A percentile compares a stretch with the other conserved stretches of the same genome.
phyloP scores from a whole-genome alignment of 192 early-diverging fungal genomes.

The Backusella psychrophila region DNA sequence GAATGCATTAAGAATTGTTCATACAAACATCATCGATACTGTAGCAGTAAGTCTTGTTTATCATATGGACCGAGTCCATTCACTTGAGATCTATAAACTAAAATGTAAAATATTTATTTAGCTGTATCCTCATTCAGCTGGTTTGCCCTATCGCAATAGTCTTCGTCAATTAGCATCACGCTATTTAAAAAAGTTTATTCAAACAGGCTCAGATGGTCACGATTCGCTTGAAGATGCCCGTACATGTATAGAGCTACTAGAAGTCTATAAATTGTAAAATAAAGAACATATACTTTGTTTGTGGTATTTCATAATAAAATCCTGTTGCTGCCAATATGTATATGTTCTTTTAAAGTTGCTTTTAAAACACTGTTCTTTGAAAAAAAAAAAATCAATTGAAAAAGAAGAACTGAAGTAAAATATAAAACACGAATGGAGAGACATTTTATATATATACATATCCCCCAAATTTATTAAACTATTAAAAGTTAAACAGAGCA shows the following conservation, averaged over 20 bases:
- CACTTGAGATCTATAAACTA: too few relatives aligned
- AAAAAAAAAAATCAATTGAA: too few relatives aligned
- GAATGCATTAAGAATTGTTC: conserved; percentile 35
- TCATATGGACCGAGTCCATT: background rate
- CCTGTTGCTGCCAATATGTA: background rate
- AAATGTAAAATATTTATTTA: background rate
- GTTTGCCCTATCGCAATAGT: conserved; percentile 44
- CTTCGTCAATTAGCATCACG: conserved; percentile 48
- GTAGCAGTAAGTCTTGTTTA: conserved; percentile 30
- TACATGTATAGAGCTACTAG: conserved; percentile 50
- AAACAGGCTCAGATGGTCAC: conserved; percentile 53
- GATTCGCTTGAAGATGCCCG: conserved; percentile 63
- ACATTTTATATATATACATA: too few relatives aligned
- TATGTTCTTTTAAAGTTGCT: too few relatives aligned
- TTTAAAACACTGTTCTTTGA: too few relatives aligned
- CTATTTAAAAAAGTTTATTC: conserved; percentile 54
- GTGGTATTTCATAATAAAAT: background rate
- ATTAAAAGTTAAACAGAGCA: background rate
- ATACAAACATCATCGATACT: conserved; percentile 41
- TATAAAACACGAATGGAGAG: background rate
- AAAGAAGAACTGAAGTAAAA: too few relatives aligned
- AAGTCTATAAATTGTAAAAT: background rate
- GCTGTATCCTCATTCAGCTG: conserved; percentile 53
- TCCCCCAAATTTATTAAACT: background rate
- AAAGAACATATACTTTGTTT: too few relatives aligned